These are phyloP conservation scores for Penicillium sp. DNA, from an alignment of 2,329 filamentous ascomycete species.

Conservation along the genomic window DNA sequence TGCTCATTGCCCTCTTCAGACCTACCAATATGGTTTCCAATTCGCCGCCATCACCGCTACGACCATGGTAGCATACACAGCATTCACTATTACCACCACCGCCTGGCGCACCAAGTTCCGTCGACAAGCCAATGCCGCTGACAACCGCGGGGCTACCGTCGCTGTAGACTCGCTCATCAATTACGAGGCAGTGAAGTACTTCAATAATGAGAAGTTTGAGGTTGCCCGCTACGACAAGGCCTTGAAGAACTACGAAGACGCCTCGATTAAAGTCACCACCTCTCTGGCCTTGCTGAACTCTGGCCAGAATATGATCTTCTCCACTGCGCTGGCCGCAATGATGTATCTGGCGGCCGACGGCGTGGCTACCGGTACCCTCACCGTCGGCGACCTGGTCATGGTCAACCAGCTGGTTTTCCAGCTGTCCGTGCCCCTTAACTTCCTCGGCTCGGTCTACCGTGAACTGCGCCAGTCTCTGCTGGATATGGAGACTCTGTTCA, in stretches of 20 bases:
- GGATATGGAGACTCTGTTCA: conserved; percentile 99
- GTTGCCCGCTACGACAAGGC: conserved; percentile 87
- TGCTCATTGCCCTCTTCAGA: conserved; percentile 49
- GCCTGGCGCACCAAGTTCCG: conserved; percentile 97
- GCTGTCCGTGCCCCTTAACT: conserved; percentile 94
- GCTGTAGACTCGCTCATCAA: conserved; percentile 97
- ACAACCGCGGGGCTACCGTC: conserved; percentile 92
- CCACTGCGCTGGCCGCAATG: conserved; percentile 88
- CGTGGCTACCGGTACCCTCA: conserved; percentile 77
- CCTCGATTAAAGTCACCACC: conserved; percentile 95
- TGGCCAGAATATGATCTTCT: conserved; percentile 97
- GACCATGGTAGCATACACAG: conserved; percentile 92
- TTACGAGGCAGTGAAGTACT: conserved; percentile 99
- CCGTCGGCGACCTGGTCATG: conserved; percentile 96
- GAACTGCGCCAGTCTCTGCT: conserved; percentile 91
- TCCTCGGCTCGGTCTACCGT: conserved; percentile 95
- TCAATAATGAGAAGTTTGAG: conserved; percentile 98
- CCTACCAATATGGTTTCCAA: conserved; percentile 89
- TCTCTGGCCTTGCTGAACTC: conserved; percentile 91
- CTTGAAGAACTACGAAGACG: conserved; percentile 82
- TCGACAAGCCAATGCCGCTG: conserved; percentile 90
- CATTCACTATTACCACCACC: conserved; percentile 96
- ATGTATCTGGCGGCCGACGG: conserved; percentile 96
- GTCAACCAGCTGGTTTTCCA: conserved; percentile 99
- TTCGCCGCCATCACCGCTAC: conserved; percentile 88